Evolutionary conservation across 2,329 filamentous ascomycete genomes (phyloP).

Genomic region (Diplocarpon rosae): DNA sequence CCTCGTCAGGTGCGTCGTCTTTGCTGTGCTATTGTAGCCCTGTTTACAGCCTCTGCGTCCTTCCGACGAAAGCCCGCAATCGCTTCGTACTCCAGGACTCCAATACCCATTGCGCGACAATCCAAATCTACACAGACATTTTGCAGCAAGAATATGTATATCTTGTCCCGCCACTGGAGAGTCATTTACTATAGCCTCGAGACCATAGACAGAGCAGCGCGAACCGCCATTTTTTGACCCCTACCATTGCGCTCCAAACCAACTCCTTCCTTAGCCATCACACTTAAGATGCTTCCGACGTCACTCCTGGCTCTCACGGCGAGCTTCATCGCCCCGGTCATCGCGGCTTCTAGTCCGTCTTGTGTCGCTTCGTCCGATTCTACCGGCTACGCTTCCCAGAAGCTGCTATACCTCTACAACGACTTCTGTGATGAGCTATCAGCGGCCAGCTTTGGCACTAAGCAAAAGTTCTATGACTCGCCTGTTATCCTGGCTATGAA

Average conservation of each 20-base stretch:
- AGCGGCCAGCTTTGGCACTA: neutral
- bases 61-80: too few species aligned
- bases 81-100: neutral
- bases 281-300: conserved; percentile 3
- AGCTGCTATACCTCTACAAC: conserved; percentile 7
- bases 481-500: conserved; percentile 3
- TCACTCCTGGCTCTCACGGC: conserved; percentile 5
- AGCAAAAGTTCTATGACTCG: conserved; percentile 4
- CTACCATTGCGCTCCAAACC: neutral
- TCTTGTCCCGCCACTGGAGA: neutral
- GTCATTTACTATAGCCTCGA: neutral
- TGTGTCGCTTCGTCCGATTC: neutral
- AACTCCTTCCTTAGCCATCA: neutral
- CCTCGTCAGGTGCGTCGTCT: too few species aligned
- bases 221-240: conserved; percentile 1
- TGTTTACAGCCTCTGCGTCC: too few species aligned
- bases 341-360: neutral
- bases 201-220: neutral
- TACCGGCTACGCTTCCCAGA: conserved; percentile 2
- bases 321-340: conserved; percentile 3
- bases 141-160: conserved; percentile 3
- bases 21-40: too few species aligned
- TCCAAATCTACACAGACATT: neutral
- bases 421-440: conserved; percentile 3
- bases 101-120: neutral